Conservation (phyloP, 768 basidiomycete genomes). For the Rhizopogon roseolus region DNA sequence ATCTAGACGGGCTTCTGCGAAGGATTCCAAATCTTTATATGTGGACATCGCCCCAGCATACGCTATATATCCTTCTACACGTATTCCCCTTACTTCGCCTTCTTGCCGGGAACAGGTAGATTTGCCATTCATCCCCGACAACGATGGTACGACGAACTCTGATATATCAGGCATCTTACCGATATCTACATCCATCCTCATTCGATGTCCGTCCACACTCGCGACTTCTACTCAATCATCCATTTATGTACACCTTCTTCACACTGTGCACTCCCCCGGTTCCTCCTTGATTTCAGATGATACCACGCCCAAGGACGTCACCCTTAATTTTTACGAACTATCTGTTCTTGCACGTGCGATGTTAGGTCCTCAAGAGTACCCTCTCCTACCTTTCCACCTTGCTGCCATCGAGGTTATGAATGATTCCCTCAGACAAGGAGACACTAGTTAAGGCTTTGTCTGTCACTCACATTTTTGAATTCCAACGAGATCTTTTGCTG, state of each 20-base stretch:
- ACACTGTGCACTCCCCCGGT: slow-evolving; percentile 37
- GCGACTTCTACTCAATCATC: slow-evolving; percentile 40
- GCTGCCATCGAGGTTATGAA: slow-evolving; percentile 66
- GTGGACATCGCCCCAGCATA: slow-evolving; percentile 43
- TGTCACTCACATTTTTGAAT: slow-evolving; percentile 1
- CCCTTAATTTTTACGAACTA: slow-evolving; percentile 66
- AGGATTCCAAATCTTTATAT: slow-evolving; percentile 27
- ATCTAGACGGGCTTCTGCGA: slow-evolving; percentile 23
- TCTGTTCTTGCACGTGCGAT: slow-evolving; percentile 48
- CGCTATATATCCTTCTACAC: slow-evolving; percentile 38
- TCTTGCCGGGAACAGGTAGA: slow-evolving; percentile 22
- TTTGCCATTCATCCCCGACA: slow-evolving; percentile 29
- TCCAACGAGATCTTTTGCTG: slow-evolving; percentile 3
- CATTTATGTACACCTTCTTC: slow-evolving; percentile 58
- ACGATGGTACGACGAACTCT: slow-evolving; percentile 14
- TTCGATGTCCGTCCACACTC: slow-evolving; percentile 46
- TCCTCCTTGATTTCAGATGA: slow-evolving; percentile 33
- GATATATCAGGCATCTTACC: slow-evolving; percentile 46
- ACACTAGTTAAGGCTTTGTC: slow-evolving; percentile 12
- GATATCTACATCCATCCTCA: slow-evolving; percentile 50
- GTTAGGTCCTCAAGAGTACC: slow-evolving; percentile 39
- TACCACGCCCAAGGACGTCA: slow-evolving; percentile 48
- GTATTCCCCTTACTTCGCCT: slow-evolving; percentile 38
- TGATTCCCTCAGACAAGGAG: slow-evolving; percentile 29
- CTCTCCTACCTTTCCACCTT: slow-evolving; percentile 67